Percentiles rank a stretch among this genome's conserved stretches.
These are phyloP conservation scores for Meripilus lineatus DNA, from an alignment of 1,284 basidiomycete species.

Conservation along the genomic window DNA sequence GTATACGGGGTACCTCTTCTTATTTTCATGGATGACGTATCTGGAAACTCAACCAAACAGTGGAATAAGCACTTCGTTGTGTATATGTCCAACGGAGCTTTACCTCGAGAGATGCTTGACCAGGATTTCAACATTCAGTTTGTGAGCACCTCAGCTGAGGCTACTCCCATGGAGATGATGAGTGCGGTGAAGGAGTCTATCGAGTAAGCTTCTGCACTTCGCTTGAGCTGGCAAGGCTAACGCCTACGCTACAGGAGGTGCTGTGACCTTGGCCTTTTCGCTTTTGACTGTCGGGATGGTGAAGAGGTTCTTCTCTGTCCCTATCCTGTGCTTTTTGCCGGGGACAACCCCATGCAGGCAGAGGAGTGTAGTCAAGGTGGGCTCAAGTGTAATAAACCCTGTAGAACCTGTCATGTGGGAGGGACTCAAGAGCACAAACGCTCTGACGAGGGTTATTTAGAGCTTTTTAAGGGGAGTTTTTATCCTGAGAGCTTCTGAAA, in stretches of 20 bases:
- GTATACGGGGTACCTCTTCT: constrained; percentile 21
- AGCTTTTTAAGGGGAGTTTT: constrained; percentile 17
- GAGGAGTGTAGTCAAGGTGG: constrained; percentile 28
- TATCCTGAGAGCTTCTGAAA: neutral
- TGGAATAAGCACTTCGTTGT: constrained; percentile 27
- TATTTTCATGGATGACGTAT: constrained; percentile 29
- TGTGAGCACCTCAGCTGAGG: constrained; percentile 24
- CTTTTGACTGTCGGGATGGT: constrained; percentile 19
- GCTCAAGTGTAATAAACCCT: constrained; percentile 25
- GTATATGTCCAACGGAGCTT: constrained; percentile 24
- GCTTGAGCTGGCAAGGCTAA: neutral
- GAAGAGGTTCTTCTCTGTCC: constrained; percentile 23
- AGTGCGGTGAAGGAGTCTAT: constrained; percentile 20
- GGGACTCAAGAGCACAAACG: constrained; percentile 21
- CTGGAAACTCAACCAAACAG: constrained; percentile 27
- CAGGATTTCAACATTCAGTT: constrained; percentile 27
- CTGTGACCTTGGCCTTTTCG: constrained; percentile 7
- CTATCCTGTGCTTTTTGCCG: constrained; percentile 20
- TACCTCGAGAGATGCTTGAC: constrained; percentile 20
- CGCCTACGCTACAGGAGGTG: neutral
- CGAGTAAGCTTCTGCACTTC: constrained; percentile 12
- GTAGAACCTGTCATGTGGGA: constrained; percentile 24
- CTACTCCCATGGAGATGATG: constrained; percentile 24
- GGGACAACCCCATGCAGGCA: constrained; percentile 34
- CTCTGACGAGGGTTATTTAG: constrained; percentile 16